A percentile compares a stretch with the other conserved stretches of the same genome.
Conservation (phyloP, 2,329 filamentous ascomycete species). For the Fusarium duplospermum region DNA sequence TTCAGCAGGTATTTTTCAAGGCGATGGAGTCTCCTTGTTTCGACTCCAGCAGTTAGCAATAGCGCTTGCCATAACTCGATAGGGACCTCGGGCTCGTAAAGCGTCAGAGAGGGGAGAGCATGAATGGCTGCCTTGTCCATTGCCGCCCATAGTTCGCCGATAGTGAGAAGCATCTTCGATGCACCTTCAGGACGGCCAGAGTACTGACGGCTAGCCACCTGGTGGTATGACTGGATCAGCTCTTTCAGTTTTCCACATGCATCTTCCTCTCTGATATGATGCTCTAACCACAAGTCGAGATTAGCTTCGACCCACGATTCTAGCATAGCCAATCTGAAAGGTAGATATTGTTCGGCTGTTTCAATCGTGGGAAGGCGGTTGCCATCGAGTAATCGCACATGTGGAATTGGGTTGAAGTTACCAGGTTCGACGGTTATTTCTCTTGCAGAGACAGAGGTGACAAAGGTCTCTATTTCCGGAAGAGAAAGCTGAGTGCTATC, state of each 20-base stretch:
- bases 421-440: too few species aligned
- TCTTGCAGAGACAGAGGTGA: too few species aligned
- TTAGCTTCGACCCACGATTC: slow-evolving; percentile 25
- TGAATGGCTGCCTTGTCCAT: slow-evolving; percentile 60
- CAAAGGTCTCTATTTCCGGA: too few species aligned
- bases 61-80: slow-evolving; percentile 55
- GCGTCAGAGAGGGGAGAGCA: slow-evolving; percentile 53
- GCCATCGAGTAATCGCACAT: too few species aligned
- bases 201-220: slow-evolving; percentile 49
- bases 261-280: slow-evolving; percentile 25
- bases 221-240: slow-evolving; percentile 53
- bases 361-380: too few species aligned
- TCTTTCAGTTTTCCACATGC: slow-evolving; percentile 45
- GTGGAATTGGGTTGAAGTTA: too few species aligned
- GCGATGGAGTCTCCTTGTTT: slow-evolving; percentile 57
- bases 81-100: slow-evolving; percentile 61
- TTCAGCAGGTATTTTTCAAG: slow-evolving; percentile 58
- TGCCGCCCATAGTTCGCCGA: slow-evolving; percentile 69
- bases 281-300: slow-evolving; percentile 53
- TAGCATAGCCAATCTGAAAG: too few species aligned
- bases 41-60: slow-evolving; percentile 54
- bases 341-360: too few species aligned
- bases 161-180: slow-evolving; percentile 67
- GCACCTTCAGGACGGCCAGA: slow-evolving; percentile 54
- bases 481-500: too few species aligned